phyloP scores from a whole-genome alignment of 768 basidiomycete species.

The Tylopilus intermedius region DNA sequence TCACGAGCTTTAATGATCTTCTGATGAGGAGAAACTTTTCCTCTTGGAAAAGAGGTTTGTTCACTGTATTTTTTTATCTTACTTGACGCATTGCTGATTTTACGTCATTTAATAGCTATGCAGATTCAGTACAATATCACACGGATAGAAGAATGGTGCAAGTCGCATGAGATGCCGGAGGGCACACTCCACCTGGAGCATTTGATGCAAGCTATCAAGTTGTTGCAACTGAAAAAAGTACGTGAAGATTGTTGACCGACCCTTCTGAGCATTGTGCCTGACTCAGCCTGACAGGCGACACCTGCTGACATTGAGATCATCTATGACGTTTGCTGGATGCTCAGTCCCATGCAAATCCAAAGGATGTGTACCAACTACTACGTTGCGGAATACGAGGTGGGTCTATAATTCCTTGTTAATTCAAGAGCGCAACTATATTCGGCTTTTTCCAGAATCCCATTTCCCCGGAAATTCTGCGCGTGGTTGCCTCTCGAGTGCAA shows the following conservation, averaged over 20 bases:
- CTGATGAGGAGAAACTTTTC: conserved; percentile 98
- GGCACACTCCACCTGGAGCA: conserved; percentile 96
- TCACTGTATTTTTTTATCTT: not conserved
- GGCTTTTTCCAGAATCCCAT: conserved; percentile 72
- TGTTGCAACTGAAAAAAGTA: conserved; percentile 96
- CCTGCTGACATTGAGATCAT: conserved; percentile 97
- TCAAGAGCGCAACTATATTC: not conserved
- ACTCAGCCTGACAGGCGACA: conserved; percentile 56
- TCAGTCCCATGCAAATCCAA: conserved; percentile 98
- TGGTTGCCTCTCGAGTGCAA: conserved; percentile 92
- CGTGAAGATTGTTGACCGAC: conserved; percentile 9
- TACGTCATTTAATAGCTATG: conserved; percentile 63
- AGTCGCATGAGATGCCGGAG: conserved; percentile 99
- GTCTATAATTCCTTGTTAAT: conserved; percentile 14
- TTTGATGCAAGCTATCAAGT: conserved; percentile 98
- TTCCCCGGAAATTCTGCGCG: conserved; percentile 92
- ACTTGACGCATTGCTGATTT: not conserved
- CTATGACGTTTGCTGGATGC: conserved; percentile 99
- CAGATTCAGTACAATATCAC: conserved; percentile 99
- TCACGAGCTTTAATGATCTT: conserved; percentile 96
- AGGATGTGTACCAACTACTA: conserved; percentile 99
- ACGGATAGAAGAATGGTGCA: conserved; percentile 97
- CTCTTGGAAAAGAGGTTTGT: conserved; percentile 96
- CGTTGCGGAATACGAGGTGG: conserved; percentile 96
- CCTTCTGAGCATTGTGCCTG: conserved; percentile 6